Base-by-base conservation (phyloP, 2,329 filamentous ascomycete species). In the Penicillium digitatum region DNA sequence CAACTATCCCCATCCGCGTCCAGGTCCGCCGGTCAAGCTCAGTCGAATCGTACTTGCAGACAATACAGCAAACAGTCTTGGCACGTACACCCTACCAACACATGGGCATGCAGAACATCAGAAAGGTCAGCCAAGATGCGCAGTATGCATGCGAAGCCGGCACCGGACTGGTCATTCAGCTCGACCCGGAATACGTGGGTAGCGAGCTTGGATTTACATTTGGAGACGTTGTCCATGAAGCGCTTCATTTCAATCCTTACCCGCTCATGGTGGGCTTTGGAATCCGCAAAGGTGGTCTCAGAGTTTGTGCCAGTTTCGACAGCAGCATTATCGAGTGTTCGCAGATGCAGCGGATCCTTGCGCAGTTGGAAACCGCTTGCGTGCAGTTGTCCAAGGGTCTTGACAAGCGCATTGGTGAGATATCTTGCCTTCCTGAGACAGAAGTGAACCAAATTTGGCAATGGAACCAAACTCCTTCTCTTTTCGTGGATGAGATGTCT, bases 41-140 rank as follows among this genome's bases (percentile, higher is more conserved):
- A 10, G 62, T 71, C 5, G 65, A 68, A 40, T 54, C 61, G 3
- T 72, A 69, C 46, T 61, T 72, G 3, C 66, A 66, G 20, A 51
- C 48, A 4, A 62, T 72, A n/a, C 70, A 72, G 48, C 64, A 70
- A 59, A 68, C 55, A 32, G 63, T 55, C 61, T 70, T 56, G 39
- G 62, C 72, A 11, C 75, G 76, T 6, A 76, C 75, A 3, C 74
- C 75, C 0, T 76, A 79, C 55, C 76, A 80, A 58, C 78, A 80
- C 50, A 73, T 78, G 62, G 78, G 78, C 5, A 72, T 79, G 62
- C 78, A 80, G 57, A 74, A 79, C 40, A 80, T 81, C 54, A 68
- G 77, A 37, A 71, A 71, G 53, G 69, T 73, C 40, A 74, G 71
- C 61, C 62, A 57, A n/a, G 72, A 74, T 60, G 70, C 72, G 5